Base-by-base conservation (phyloP, 106 monocot genomes). In the Dioscorea dumetorum region DNA sequence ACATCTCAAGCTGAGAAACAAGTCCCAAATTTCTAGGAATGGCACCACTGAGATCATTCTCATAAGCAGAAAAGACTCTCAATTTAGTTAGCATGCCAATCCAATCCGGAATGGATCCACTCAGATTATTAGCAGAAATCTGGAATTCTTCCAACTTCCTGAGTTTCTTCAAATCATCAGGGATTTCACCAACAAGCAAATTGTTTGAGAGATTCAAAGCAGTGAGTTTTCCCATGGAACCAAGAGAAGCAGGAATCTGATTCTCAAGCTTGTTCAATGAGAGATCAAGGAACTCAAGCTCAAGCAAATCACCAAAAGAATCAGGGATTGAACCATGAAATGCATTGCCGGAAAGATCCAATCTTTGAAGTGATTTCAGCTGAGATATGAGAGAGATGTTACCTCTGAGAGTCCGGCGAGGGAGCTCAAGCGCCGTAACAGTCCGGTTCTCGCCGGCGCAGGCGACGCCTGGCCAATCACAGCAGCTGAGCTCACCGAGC, bases 171-270 rank as follows among this genome's bases (percentile, higher is more conserved):
- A 94, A 19, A 70, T 74, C 81, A 48, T 72, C 70, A 20, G 93
- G 90, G 33, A 90, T 84, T 28, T 24, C 70, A 10, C 84, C 90
- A 41, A 67, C 62, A 56, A 94, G 77, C 35, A 81, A 69, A 63
- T 93, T 93, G 33, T 86, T 77, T 0, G 93, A 93, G 2, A 93
- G 69, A 64, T 93, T 93, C n/a, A 93, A 64, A 14, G 81, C 74
- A 48, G 62, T 59, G 22, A 89, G 85, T 22, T 16, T 70, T 21
- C 9, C 0, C 48, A 81, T 17, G 49, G 48, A 28, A 64, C 85
- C 81, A 12, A 93, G 41, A 7, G 85, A 80, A 23, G 85, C 48
- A 17, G 88, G 88, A 41, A 93, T 85, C 22, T 28, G 21, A 15
- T 62, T 67, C 16, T 68, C 74, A 24, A 93, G 76, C 76, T 62